Conservation (phyloP, 2,329 filamentous ascomycete species). For the Colletotrichum agaves region DNA sequence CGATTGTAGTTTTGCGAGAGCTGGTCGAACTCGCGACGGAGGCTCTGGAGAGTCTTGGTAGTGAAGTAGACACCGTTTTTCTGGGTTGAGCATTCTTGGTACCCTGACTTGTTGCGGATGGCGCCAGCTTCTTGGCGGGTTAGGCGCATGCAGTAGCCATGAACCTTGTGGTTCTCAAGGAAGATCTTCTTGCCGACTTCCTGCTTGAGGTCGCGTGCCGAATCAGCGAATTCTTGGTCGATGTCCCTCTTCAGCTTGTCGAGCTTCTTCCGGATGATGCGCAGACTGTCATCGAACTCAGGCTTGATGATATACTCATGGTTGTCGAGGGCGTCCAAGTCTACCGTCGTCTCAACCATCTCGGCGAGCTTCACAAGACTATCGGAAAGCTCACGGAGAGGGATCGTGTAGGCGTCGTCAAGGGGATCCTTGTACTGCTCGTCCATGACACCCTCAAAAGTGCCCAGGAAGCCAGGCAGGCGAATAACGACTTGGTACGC, state of each 20-base stretch:
- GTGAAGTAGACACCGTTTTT: conserved; percentile 99
- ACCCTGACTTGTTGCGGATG: conserved; percentile 90
- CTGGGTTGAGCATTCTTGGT: conserved; percentile 96
- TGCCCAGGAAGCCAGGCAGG: conserved; percentile 87
- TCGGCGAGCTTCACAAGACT: conserved; percentile 89
- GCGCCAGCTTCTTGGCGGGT: conserved; percentile 91
- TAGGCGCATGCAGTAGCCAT: conserved; percentile 95
- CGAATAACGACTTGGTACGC: conserved; percentile 95
- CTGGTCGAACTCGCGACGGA: conserved; percentile 92
- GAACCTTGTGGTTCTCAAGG: conserved; percentile 93
- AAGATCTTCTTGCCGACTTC: conserved; percentile 99
- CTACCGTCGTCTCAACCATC: conserved; percentile 98
- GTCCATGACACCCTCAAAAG: conserved; percentile 94
- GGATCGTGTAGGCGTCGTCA: conserved; percentile 86
- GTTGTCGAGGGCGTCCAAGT: conserved; percentile 92
- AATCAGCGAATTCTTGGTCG: conserved; percentile 80
- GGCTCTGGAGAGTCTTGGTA: conserved; percentile 80
- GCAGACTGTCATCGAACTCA: conserved; percentile 91
- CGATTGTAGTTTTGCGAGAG: conserved; percentile 94
- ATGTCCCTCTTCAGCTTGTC: conserved; percentile 87
- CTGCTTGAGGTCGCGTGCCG: conserved; percentile 84
- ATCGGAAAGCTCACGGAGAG: conserved; percentile 80
- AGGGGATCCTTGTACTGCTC: conserved; percentile 90
- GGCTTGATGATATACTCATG: conserved; percentile 99
- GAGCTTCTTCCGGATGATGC: conserved; percentile 89